phyloP scores from a whole-genome alignment of 768 basidiomycete genomes.

The Pulveroboletus sp. region DNA sequence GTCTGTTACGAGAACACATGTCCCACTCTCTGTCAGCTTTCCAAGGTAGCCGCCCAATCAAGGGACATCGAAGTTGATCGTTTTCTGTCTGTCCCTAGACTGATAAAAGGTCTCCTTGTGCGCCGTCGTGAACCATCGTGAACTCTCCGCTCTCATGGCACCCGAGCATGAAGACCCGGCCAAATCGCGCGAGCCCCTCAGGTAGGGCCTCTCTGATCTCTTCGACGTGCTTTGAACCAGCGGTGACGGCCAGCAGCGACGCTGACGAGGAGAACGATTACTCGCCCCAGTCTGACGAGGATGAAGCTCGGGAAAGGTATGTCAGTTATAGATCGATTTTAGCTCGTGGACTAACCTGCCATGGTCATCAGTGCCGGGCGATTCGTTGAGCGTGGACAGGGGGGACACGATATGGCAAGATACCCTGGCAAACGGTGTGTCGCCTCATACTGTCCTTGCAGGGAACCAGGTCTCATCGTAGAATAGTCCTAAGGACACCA shows the following conservation, averaged over 20 bases:
- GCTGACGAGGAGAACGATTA: neutral
- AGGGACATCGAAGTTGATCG: constrained; percentile 1
- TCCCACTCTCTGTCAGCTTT: neutral
- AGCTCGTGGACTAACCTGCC: neutral
- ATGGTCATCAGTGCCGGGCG: neutral
- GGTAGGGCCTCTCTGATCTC: constrained; percentile 1
- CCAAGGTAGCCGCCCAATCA: constrained; percentile 7
- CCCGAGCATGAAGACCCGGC: neutral
- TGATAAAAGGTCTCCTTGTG: constrained; percentile 13
- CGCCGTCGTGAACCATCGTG: neutral
- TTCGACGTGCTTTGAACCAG: neutral
- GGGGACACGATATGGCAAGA: fast-evolving
- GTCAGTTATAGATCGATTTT: neutral
- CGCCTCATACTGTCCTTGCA: neutral
- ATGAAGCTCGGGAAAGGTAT: neutral
- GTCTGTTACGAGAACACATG: constrained; percentile 4
- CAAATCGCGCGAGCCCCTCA: neutral
- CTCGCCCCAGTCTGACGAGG: neutral
- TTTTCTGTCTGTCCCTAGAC: constrained; percentile 6
- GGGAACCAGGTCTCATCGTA: neutral
- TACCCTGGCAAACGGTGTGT: neutral
- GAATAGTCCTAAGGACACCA: too few species aligned
- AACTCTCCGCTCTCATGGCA: neutral
- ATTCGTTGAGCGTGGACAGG: constrained; percentile 7
- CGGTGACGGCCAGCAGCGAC: neutral